phyloP scores from a whole-genome alignment of 2,329 filamentous ascomycete genomes.

The Aspergillus pseudoviridinutans region DNA sequence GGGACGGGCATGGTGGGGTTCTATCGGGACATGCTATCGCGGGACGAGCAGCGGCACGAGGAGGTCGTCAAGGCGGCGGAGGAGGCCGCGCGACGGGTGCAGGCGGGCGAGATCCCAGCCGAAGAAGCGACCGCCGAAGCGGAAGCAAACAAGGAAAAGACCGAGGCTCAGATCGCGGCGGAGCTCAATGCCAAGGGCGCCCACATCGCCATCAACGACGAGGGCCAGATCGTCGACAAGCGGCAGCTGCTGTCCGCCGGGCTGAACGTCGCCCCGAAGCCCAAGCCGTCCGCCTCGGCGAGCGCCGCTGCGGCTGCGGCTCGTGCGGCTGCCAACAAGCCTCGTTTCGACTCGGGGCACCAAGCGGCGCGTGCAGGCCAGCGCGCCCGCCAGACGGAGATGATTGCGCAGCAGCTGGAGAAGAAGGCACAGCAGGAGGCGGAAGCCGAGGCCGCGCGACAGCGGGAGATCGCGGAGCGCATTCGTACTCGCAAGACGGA shows the following conservation, averaged over 20 bases:
- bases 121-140: constrained; percentile 23
- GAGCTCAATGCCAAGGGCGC: constrained; percentile 51
- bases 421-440: constrained; percentile 52
- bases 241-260: constrained; percentile 59
- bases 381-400: constrained; percentile 55
- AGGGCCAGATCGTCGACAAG: constrained; percentile 62
- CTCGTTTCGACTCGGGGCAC: constrained; percentile 24
- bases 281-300: constrained; percentile 36
- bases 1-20: constrained; percentile 57
- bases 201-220: constrained; percentile 57
- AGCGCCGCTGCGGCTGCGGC: constrained; percentile 16
- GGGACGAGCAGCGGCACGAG: constrained; percentile 55
- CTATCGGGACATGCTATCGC: constrained; percentile 57
- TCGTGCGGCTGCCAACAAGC: constrained; percentile 13
- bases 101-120: constrained; percentile 31
- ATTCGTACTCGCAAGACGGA: constrained; percentile 57
- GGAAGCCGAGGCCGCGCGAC: constrained; percentile 55
- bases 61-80: constrained; percentile 55
- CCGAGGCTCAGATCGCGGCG: constrained; percentile 52
- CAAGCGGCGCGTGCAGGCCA: constrained; percentile 41
- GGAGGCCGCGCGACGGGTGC: constrained; percentile 34
- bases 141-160: constrained; percentile 36
- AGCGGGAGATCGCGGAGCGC: constrained; percentile 51
- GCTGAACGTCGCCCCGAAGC: constrained; percentile 57
- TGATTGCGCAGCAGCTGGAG: constrained; percentile 59